Base-by-base conservation (phyloP, 75 land plant species). In the Pinus taeda region DNA sequence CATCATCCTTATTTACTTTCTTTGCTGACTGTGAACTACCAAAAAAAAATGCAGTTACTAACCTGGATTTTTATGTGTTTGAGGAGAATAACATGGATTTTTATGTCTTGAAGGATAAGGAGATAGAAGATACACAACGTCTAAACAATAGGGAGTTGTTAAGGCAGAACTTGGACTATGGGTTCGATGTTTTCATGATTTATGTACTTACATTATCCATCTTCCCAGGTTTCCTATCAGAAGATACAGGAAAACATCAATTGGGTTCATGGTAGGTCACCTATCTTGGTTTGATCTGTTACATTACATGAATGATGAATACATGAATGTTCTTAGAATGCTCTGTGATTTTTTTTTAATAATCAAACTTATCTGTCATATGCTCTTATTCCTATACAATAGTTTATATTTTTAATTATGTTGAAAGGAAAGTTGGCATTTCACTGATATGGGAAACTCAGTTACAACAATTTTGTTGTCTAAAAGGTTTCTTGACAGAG, bases 201-300 rank as follows among this genome's bases (percentile, higher is more conserved):
- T 87, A 87, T 64, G 73, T 76, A 3, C 21, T 87, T 8, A 77
- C 87, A 37, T 57, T 87, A 39, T 81, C 83, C 39, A 87, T 87
- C 24, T 87, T 87, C 75, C 88, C 88, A n/a, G 88, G 88, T 2
- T 87, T 87, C 57, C 58, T 87, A 69, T 83, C 83, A 33, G 88
- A 87, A 75, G 88, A 87, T 57, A 87, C 88, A 18, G 88, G 87
- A 24, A 63, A 24, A 42, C 88, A 87, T 67, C 3, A 74, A 6
- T 65, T 87, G 57, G 88, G 88, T 18, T 74, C 83, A 60, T 87
- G 88, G 88, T 87, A 66, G 62, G 74, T 76, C 33, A 15, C 45
- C 53, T 11, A 22, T 53, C 42, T 53, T 74, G 55, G n/a, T n/a
- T 12, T 57, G 75, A 58, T 45, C 6, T 36, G 4, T 39, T 42